Evolutionary conservation across 2,329 filamentous ascomycete species (phyloP), one percentile per base, ranked within the genome.

Genomic region (Ophiocordyceps camponoti-rufipedis): DNA sequence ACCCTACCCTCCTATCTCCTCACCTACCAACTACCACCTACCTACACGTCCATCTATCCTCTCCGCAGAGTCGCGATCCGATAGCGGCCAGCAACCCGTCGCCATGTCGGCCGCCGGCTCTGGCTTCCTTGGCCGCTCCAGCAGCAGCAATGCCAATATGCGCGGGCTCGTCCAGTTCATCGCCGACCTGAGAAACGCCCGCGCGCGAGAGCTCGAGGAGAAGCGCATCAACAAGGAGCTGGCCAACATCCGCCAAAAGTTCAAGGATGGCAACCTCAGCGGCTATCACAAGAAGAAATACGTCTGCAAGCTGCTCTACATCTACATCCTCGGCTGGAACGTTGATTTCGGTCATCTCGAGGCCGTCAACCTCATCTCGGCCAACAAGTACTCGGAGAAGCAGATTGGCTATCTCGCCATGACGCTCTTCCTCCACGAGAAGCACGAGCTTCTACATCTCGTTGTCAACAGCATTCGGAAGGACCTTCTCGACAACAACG

Each of bases 201-300:
- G 91, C 62, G 91, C 93, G 42, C 78, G 93, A 50, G 91, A 98
- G 62, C 69, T 98, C 51, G 91, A 98, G 63, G 91, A 98, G 71
- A 98, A 98, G 74, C 78, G 91, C 60, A 96, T 98, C 69, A 98
- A 98, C 66, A 98, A 98, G 70, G 91, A 98, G 69, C 68, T 98
- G 62, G 91, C 91, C 60, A 98, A 98, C 60, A 98, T 98, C 62
- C 80, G 80, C 58, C 86, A 95, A 68, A 96, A 96, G 67, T 98
- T 96, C 71, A 94, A 94, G 74, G 85, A 91, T 62, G 88, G 87
- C 52, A 91, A 75, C 59, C 70, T 98, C 48, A 94, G 82, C 60
- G 93, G 91, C 53, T 98, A 98, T 61, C 87, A 95, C 71, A 95
- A 93, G 72, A 98, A 98, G 75, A 98, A 98, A 83, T 98, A 98